Percentiles rank a stretch among this genome's conserved stretches.
These are phyloP conservation scores for Podospora fimiseda DNA, from an alignment of 495 filamentous ascomycete species.

Conservation along the genomic window DNA sequence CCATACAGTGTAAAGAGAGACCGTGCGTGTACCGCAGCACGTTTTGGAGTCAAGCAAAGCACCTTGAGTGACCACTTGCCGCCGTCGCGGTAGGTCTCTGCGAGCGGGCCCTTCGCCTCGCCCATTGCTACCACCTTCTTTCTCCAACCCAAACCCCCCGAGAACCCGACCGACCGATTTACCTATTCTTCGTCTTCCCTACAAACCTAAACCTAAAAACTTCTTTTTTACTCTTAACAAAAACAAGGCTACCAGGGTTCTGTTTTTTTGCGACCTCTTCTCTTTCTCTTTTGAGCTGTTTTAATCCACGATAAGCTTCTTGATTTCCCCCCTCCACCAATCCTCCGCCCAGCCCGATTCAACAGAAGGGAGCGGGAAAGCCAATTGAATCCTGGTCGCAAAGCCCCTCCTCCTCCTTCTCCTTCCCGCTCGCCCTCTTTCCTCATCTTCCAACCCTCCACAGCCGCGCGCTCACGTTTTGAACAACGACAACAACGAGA, in stretches of 20 bases:
- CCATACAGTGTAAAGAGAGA: not conserved
- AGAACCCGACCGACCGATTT: not conserved
- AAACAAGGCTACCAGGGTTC: no score
- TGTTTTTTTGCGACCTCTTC: not conserved
- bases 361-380: not conserved
- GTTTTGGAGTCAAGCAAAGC: no score
- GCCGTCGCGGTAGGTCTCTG: no score
- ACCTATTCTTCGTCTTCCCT: no score
- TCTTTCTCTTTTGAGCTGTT: not conserved
- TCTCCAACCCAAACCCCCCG: not conserved
- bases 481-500: no score
- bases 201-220: not conserved
- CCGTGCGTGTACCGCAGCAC: not conserved
- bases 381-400: slow-evolving; percentile 1
- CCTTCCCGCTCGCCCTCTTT: not conserved
- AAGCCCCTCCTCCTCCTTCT: slow-evolving; percentile 1
- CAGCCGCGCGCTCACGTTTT: not conserved
- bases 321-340: no score
- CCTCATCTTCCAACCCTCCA: not conserved
- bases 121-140: not conserved
- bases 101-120: not conserved
- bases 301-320: no score
- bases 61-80: no score
- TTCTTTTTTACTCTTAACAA: no score
- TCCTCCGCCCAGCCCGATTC: no score